Evolutionary conservation across 345 rosid species (phyloP).

Genomic region (rapeseed (Brassica napus)): Da-Ae NC_063444.1:47453001-47453500

Average conservation of each 20-base stretch:
- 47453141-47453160: constrained; percentile 95
- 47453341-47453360: constrained; percentile 69
- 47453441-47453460: constrained; percentile 85
- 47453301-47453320: constrained; percentile 70
- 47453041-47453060: constrained; percentile 73
- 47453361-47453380: constrained; percentile 97
- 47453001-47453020: constrained; percentile 51
- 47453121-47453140: constrained; percentile 70
- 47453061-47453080: constrained; percentile 79
- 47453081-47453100: constrained; percentile 84
- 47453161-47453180: constrained; percentile 97
- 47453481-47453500: constrained; percentile 94
- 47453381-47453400: constrained; percentile 84
- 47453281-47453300: constrained; percentile 88
- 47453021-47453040: constrained; percentile 57
- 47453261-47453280: constrained; percentile 80
- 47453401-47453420: constrained; percentile 86
- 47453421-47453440: constrained; percentile 95
- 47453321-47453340: constrained; percentile 65
- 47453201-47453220: constrained; percentile 75
- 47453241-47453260: constrained; percentile 78
- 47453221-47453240: constrained; percentile 67
- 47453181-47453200: constrained; percentile 74
- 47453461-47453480: constrained; percentile 77
- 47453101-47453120: constrained; percentile 72